Base-by-base conservation (phyloP, 1,139 yeast species). In the Lodderomyces pseudojiufengensis region DNA sequence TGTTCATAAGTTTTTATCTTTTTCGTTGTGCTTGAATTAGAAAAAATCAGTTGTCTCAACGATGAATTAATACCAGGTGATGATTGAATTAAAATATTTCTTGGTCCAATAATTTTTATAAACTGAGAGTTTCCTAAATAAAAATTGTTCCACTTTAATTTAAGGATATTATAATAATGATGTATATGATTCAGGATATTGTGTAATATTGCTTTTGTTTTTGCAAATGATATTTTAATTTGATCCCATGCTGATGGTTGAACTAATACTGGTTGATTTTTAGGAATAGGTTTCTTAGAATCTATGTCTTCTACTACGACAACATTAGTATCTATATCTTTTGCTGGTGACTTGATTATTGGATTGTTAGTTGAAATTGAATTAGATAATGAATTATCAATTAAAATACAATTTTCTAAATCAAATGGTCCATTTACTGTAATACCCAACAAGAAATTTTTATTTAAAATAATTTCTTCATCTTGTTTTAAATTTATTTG, bases 41-140 rank as follows among this genome's bases (percentile, higher is more conserved):
- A n/a, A n/a, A n/a, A 40, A 11, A n/a, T n/a, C n/a, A n/a, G 37
- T 37, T 15, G 48, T 36, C 15, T 22, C 15, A 31, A 26, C n/a
- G n/a, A n/a, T n/a, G n/a, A n/a, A n/a, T n/a, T n/a, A n/a, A n/a
- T n/a, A n/a, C n/a, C 24, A 12, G 34, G 48, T 34, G 54, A 60
- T 12, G 73, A 64, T 45, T 77, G 81, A 9, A 79, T 49, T 31
- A 79, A 52, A 5, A 79, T 46, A 27, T 67, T 71, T 39, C 84
- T 65, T 11, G 84, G 84, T 0, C 85, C 85, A 7, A 63, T 49
- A 3, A 79, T 59, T 29, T 63, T 68, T 24, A 78, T 63, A 43
- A 72, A 77, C 13, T 65, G 62, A 21, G 55, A 55, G 41, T 57
- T 59, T 1, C 68, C 71, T 15, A 54, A 53, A 21, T 60, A 41